Evolutionary conservation across 2,329 filamentous ascomycete genomes (phyloP).

Genomic region (Rhynchosporium agropyri): DNA sequence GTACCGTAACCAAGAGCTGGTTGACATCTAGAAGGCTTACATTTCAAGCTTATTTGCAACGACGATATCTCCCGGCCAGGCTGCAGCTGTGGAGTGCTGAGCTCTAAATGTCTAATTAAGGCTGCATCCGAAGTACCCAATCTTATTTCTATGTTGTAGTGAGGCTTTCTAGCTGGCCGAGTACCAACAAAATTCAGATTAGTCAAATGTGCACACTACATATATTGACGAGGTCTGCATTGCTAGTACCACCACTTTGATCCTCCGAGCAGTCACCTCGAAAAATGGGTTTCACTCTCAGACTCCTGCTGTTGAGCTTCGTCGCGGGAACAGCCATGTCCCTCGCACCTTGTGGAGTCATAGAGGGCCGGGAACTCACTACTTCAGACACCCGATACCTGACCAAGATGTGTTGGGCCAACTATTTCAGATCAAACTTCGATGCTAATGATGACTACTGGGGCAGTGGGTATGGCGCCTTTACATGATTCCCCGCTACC

Average conservation of each 20-base stretch:
- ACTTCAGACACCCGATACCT: constrained; percentile 1
- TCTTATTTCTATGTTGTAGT: background rate
- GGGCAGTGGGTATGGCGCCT: background rate
- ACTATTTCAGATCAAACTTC: background rate
- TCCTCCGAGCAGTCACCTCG: background rate
- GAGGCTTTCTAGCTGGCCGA: background rate
- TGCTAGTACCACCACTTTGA: background rate
- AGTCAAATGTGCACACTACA: background rate
- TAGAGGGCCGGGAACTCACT: constrained; percentile 1
- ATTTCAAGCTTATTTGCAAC: background rate
- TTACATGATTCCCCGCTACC: constrained; percentile 26
- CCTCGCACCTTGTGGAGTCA: background rate
- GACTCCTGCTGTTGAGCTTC: background rate
- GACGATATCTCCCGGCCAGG: background rate
- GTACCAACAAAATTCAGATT: background rate
- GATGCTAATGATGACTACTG: background rate
- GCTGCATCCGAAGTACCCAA: constrained; percentile 3
- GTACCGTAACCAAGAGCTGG: too few relatives aligned
- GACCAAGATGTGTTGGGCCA: constrained; percentile 3
- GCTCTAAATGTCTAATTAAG: background rate
- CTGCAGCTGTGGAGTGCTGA: background rate
- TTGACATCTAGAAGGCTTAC: background rate
- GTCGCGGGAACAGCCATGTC: background rate
- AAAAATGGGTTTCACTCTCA: background rate
- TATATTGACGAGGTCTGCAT: background rate